These are phyloP conservation scores for Chaetothyriales sp. DNA, from an alignment of 2,329 filamentous ascomycete species.

Conservation along the genomic window DNA sequence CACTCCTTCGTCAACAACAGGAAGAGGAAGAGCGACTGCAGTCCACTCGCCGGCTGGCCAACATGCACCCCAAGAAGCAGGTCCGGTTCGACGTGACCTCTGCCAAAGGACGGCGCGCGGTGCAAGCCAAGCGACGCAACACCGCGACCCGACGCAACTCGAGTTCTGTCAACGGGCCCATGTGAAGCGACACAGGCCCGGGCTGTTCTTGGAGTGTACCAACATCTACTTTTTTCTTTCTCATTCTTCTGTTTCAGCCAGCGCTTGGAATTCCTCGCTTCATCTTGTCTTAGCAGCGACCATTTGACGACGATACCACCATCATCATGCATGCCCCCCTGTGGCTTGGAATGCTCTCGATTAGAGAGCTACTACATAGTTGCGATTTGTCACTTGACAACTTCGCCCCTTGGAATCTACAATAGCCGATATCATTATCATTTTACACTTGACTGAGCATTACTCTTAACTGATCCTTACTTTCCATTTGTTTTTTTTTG, in stretches of 20 bases:
- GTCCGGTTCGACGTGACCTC: slow-evolving; percentile 13
- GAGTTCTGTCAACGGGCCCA: slow-evolving; percentile 10
- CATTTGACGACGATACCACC: background rate
- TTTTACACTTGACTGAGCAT: too few species aligned
- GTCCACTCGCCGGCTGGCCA: slow-evolving; percentile 3
- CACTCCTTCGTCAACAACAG: slow-evolving; percentile 14
- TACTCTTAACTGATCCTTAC: background rate
- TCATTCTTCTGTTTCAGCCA: background rate
- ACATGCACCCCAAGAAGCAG: slow-evolving; percentile 5
- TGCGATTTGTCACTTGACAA: background rate
- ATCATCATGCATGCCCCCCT: background rate
- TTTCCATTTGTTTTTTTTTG: too few species aligned
- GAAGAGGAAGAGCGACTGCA: slow-evolving; percentile 12
- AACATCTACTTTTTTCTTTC: background rate
- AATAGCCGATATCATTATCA: background rate
- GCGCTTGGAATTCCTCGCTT: background rate
- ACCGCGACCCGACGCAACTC: slow-evolving; percentile 4
- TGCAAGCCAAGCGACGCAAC: slow-evolving; percentile 8
- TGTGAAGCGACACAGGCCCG: slow-evolving; percentile 2
- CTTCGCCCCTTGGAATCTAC: background rate
- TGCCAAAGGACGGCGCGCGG: slow-evolving; percentile 12
- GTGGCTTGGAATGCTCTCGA: background rate
- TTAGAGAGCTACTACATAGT: background rate
- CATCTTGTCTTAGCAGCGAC: background rate
- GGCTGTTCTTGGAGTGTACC: background rate